Evolutionary conservation across 2,329 filamentous ascomycete species (phyloP).

Genomic region (Fusarium hainanense): DNA sequence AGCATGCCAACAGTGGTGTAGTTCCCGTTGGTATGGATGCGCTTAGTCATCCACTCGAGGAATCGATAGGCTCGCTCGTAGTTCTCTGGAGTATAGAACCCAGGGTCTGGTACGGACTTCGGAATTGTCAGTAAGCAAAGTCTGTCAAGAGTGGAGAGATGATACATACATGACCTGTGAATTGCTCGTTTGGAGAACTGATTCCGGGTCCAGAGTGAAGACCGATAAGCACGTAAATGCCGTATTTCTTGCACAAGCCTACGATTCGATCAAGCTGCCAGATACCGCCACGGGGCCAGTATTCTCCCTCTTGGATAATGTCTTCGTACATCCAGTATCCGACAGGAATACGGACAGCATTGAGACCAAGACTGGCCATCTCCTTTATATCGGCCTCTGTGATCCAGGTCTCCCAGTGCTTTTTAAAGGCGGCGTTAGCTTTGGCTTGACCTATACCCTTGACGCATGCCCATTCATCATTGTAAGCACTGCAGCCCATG

Average conservation of each 20-base stretch:
- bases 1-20: slow-evolving; percentile 69
- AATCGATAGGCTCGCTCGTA: slow-evolving; percentile 66
- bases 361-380: slow-evolving; percentile 40
- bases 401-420: slow-evolving; percentile 44
- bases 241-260: slow-evolving; percentile 41
- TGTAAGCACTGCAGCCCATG: slow-evolving; percentile 43
- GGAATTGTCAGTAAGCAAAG: accelerated
- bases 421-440: slow-evolving; percentile 40
- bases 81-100: slow-evolving; percentile 67
- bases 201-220: slow-evolving; percentile 42
- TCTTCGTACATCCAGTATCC: slow-evolving; percentile 46
- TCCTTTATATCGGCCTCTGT: slow-evolving; percentile 39
- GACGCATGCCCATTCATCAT: slow-evolving; percentile 45
- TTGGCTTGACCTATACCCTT: slow-evolving; percentile 39
- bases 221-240: slow-evolving; percentile 44
- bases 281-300: slow-evolving; percentile 41
- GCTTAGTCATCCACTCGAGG: slow-evolving; percentile 65
- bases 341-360: slow-evolving; percentile 44
- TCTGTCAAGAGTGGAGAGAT: accelerated
- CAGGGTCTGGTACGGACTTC: slow-evolving; percentile 46
- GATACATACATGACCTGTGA: slow-evolving; percentile 42
- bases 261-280: slow-evolving; percentile 44
- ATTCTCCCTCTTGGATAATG: slow-evolving; percentile 35
- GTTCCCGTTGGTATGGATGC: slow-evolving; percentile 60
- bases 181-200: slow-evolving; percentile 40